Percentiles rank a stretch among this genome's conserved stretches.
Conservation (phyloP, 768 basidiomycete species). For the Tricholoma sp. region DNA sequence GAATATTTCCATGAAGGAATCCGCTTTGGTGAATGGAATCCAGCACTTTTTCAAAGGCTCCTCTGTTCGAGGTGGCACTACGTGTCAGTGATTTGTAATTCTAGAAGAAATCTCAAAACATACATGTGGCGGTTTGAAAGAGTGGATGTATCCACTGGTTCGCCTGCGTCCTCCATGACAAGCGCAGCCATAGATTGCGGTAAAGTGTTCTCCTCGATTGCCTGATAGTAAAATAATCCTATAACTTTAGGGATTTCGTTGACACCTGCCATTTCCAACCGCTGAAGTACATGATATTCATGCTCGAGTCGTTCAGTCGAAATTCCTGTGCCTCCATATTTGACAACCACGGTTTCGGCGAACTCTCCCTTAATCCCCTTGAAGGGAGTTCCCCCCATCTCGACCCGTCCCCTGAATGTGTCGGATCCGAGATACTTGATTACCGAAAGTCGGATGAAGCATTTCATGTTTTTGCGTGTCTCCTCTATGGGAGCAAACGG, state of each 20-base stretch:
- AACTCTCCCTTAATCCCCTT: background rate
- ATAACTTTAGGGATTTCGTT: background rate
- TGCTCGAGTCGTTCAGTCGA: background rate
- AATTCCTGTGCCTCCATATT: background rate
- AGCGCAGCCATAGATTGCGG: background rate
- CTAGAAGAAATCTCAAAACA: background rate
- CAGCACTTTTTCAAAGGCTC: background rate
- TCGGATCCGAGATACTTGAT: background rate
- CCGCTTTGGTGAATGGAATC: background rate
- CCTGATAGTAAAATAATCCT: constrained; percentile 1
- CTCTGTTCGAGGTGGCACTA: background rate
- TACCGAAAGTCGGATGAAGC: background rate
- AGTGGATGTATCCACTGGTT: background rate
- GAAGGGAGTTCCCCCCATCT: background rate
- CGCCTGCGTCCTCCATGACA: constrained; percentile 4
- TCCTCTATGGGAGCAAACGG: background rate
- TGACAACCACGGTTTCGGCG: background rate
- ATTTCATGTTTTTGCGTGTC: background rate
- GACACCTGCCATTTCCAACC: background rate
- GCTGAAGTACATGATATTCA: background rate
- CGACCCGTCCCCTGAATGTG: background rate
- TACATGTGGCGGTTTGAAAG: background rate
- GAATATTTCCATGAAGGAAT: constrained; percentile 1
- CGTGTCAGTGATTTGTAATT: background rate
- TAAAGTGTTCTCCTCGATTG: background rate